Conservation (phyloP, 2,329 filamentous ascomycete species). For the Fusarium denticulatum region DNA sequence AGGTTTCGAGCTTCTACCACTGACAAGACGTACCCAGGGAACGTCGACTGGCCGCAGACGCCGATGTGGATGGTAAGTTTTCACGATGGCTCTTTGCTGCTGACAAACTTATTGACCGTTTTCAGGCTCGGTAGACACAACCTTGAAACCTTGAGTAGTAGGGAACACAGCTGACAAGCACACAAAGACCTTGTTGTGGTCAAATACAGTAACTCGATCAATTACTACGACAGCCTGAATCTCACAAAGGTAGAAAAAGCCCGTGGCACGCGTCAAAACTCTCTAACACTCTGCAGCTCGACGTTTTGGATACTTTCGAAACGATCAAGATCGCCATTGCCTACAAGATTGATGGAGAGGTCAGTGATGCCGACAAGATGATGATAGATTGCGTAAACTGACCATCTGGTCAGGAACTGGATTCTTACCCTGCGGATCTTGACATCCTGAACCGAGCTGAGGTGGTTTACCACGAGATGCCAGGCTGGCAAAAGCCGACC, state of each 20-base stretch:
- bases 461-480: background rate
- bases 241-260: background rate
- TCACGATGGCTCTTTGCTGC: background rate
- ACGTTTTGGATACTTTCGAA: background rate
- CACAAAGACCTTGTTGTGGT: background rate
- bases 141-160: background rate
- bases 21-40: background rate
- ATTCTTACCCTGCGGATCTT: background rate
- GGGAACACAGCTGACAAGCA: background rate
- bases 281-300: background rate
- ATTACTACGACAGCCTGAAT: background rate
- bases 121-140: background rate
- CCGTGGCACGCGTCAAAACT: background rate
- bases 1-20: background rate
- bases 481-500: background rate
- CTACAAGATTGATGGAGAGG: background rate
- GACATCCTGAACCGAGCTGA: background rate
- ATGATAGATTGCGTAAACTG: background rate
- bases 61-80: background rate
- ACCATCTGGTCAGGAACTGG: background rate
- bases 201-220: background rate
- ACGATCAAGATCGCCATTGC: background rate
- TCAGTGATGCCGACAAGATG: background rate
- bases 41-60: background rate
- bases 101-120: background rate